Evolutionary conservation across 2,329 filamentous ascomycete genomes (phyloP), one percentile per base, ranked within the genome.

Genomic region (Pochonia chlamydosporia): DNA sequence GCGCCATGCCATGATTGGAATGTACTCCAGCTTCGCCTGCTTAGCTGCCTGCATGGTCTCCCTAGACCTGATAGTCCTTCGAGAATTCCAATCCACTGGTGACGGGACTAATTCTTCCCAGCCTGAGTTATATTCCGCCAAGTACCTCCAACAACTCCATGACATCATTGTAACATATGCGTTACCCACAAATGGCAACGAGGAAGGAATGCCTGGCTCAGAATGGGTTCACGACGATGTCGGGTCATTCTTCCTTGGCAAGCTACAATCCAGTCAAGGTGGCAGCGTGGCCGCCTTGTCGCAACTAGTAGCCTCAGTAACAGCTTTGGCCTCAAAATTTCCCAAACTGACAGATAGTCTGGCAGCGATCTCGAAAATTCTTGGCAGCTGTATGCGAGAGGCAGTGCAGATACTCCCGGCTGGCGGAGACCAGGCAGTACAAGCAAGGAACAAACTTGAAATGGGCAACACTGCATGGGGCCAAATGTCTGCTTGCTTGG

Each of bases 41-140:
- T 59, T 84, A 39, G 66, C 78, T 1, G 75, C 73, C 11, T 71
- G 70, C 50, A 75, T 82, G 49, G 62, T 82, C 44, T 58, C 64
- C 13, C 61, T 80, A 50, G 81, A 84, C 55, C 48, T 49, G 33
- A 39, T 50, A 10, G 52, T 45, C 8, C 24, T 62, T 7, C 51
- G 52, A 33, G 56, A 59, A 13, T 49, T 52, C 14, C 46, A 50
- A 20, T 18, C 49, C 20, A 31, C 31, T 16, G 24, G 21, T 11
- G 23, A 31, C 2, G 14, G 21, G 11, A 47, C 50, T 30, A 50
- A 50, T 23, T 53, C 54, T 11, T 47, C 47, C 3, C 11, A 37
- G n/a, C 56, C 59, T n/a, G 55, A 56, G 6, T 46, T 67, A 20
- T 55, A 61, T 23, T 58, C 58, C 16, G 49, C 53, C 1, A 48